A percentile compares a stretch with the other conserved stretches of the same genome.
Evolutionary conservation across 768 basidiomycete species (phyloP).

Genomic region (Lactifluus rugatus): DNA sequence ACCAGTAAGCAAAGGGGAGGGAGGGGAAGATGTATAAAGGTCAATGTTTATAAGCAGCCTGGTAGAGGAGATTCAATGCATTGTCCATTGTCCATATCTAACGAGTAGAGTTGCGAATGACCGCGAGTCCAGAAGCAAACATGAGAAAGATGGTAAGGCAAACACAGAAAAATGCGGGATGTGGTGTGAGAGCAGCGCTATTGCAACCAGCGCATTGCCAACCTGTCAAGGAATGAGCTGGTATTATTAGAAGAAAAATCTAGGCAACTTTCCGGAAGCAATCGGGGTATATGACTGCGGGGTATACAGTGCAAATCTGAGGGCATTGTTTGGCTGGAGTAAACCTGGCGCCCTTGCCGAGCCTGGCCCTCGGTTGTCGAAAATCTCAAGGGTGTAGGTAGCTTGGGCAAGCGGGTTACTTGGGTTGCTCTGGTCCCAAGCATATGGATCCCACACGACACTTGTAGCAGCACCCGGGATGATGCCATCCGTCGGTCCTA

Average conservation of each 20-base stretch:
- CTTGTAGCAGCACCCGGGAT: constrained; percentile 61
- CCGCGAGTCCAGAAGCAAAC: constrained; percentile 54
- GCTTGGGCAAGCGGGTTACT: constrained; percentile 63
- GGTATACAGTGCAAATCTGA: constrained; percentile 79
- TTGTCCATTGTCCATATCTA: constrained; percentile 5
- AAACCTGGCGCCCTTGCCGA: constrained; percentile 51
- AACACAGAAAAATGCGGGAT: constrained; percentile 48
- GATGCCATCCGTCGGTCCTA: constrained; percentile 66
- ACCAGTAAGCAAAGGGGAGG: neutral
- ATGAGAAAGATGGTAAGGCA: constrained; percentile 50
- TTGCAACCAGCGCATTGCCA: constrained; percentile 48
- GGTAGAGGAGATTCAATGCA: too few species aligned
- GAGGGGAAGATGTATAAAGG: neutral
- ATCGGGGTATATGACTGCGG: constrained; percentile 64
- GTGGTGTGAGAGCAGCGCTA: constrained; percentile 32
- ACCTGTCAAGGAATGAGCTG: constrained; percentile 28
- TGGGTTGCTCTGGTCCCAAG: constrained; percentile 55
- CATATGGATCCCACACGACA: constrained; percentile 73
- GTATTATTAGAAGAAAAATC: neutral
- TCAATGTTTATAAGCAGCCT: constrained; percentile 7
- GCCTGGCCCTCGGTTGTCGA: constrained; percentile 68
- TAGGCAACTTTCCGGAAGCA: constrained; percentile 35
- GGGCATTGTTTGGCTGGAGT: constrained; percentile 55
- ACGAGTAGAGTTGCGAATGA: constrained; percentile 35
- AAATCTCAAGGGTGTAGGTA: constrained; percentile 71